Base-by-base conservation (phyloP, 805 yeast genomes). In the Ogataea philodendri region DNA sequence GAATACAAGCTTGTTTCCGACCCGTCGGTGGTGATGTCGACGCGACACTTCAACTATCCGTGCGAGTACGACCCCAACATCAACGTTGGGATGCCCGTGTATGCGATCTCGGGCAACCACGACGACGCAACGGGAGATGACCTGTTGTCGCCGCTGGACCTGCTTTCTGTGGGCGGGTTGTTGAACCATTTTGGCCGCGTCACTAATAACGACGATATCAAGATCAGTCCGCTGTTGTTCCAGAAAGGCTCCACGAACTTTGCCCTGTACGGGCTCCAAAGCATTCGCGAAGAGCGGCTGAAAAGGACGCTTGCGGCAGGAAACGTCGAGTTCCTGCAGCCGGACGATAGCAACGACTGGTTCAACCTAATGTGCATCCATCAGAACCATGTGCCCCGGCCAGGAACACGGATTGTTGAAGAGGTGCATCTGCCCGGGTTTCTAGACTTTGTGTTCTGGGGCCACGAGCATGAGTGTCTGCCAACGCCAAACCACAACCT, bases 381-480 rank as follows among this genome's bases (percentile, higher is more conserved):
- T 59, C 98, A 93, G 60, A 93, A 93, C 60, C 96, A 85, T 54
- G 72, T 79, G 3, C 77, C 82, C 5, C 89, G 89, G 51, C 76
- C 94, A 1, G 77, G 78, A 27, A 84, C 94, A 0, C 79, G 86
- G 4, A 83, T 83, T 46, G 65, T 93, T 4, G 97, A 97, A 5
- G 97, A 89, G 45, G 71, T 69, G 35, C 83, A 84, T 48, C 62
- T 93, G 15, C 98, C 97, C 0, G 65, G 70, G 7, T 88, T 89
- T 54, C 52, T 93, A 30, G 88, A 93, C 54, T 66, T 90, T 38
- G 80, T 93, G 0, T 63, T 89, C 2, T 93, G 98, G 98, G 98
- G 98, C 11, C 98, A 93, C 59, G 98, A 93, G 57, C 98, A 93
- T 60, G 97, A 93, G 55, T 87, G 97, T 53, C 70, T 81, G 4